phyloP scores from a whole-genome alignment of 257 asterid species.

The Rauvolfia tetraphylla region DNA sequence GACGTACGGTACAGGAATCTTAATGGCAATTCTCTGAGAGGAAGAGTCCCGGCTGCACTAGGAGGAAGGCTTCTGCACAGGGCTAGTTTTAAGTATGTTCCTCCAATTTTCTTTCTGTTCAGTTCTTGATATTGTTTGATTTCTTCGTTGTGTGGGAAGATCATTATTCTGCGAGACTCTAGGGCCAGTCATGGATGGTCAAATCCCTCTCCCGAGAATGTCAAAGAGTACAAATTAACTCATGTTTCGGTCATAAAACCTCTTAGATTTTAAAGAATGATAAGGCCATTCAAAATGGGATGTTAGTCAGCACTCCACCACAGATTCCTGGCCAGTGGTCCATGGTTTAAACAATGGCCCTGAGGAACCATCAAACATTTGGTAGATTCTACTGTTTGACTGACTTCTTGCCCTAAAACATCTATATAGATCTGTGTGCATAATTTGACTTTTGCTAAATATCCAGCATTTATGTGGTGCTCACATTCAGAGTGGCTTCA shows the following conservation, averaged over 20 bases:
- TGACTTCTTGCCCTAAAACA: neutral
- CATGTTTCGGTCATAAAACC: neutral
- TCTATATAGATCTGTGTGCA: neutral
- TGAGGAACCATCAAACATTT: neutral
- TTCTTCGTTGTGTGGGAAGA: neutral
- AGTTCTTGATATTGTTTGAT: neutral
- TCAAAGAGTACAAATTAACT: neutral
- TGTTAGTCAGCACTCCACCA: neutral
- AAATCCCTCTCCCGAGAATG: too few relatives aligned
- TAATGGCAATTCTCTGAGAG: constrained; percentile 78
- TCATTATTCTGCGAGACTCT: neutral
- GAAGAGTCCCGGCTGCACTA: constrained; percentile 83
- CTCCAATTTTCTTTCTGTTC: constrained; percentile 27
- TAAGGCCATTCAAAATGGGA: neutral
- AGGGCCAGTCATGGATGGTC: neutral
- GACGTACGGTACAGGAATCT: constrained; percentile 57
- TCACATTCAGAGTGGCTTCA: neutral
- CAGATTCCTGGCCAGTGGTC: neutral
- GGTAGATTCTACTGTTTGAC: neutral
- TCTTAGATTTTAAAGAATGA: neutral
- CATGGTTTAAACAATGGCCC: neutral
- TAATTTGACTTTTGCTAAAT: neutral
- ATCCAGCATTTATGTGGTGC: neutral
- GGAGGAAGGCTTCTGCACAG: constrained; percentile 96
- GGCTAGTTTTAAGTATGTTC: constrained; percentile 61